Evolutionary conservation across 2,329 filamentous ascomycete species (phyloP), one percentile per base, ranked within the genome.

Genomic region (Phoma herbarum): DNA sequence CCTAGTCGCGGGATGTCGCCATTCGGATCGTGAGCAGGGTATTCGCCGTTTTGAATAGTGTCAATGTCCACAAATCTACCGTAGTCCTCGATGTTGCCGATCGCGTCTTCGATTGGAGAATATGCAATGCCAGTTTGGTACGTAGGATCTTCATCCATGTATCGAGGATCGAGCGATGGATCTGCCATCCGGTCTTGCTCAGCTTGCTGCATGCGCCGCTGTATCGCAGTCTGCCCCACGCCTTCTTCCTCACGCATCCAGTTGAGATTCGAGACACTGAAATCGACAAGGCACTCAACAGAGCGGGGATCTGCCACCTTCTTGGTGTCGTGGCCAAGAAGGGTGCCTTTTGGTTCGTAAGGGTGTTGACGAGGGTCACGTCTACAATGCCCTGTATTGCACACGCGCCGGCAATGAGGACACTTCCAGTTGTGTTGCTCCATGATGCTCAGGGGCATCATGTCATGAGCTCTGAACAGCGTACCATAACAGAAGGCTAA

Each of bases 401-500:
- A 99, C 35, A 94, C 91, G 18, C 88, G 88, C 22, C 86, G 82
- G 74, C 95, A 99, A 70, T 89, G 92, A 0, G 95, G 95, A 65
- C 95, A 99, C 69, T 90, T 86, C 94, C 95, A 99, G 46, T 88
- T 82, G 63, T 88, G 86, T 63, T 91, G 84, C 72, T 96, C 88
- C 84, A 97, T 89, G 0, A 93, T 86, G 20, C 87, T 83, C 68
- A 94, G 87, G 0, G 95, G 95, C 85, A 92, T 90, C 74, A 93
- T 86, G 74, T 98, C 94, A 71, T 97, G 97, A 0, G 92, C 93
- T 54, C 95, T 85, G 78, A 93, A 98, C 1, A 99, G 83, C 16
- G 90, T 90, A n/a, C 94, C 94, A 72, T 96, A 99, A 75, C 95
- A 98, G 74, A 96, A 99, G 0, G 86, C 87, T 54, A 90, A 83